phyloP scores from a whole-genome alignment of 805 yeast species.

The Jamesozyma hellenica region DNA sequence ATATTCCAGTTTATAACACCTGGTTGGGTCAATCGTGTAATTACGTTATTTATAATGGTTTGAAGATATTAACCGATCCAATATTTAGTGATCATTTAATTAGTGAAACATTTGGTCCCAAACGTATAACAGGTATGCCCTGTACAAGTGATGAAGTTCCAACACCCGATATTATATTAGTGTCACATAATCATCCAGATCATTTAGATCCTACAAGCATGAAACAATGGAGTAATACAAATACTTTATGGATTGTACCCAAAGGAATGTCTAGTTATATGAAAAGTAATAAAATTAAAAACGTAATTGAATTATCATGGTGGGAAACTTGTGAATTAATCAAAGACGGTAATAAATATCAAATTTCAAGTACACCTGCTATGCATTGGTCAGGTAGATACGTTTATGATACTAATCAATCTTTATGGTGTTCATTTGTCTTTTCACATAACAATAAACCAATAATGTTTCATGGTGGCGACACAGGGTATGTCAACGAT shows the following conservation, averaged over 20 bases:
- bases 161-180: slow-evolving; percentile 59
- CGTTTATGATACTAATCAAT: slow-evolving; percentile 65
- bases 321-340: slow-evolving; percentile 59
- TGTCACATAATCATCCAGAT: slow-evolving; percentile 93
- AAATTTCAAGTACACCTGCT: slow-evolving; percentile 82
- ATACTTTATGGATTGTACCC: slow-evolving; percentile 78
- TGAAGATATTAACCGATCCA: slow-evolving; percentile 83
- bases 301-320: slow-evolving; percentile 78
- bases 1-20: slow-evolving; percentile 36
- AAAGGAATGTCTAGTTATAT: slow-evolving; percentile 58
- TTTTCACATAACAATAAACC: slow-evolving; percentile 59
- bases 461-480: slow-evolving; percentile 84
- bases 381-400: slow-evolving; percentile 95
- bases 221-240: slow-evolving; percentile 23
- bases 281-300: slow-evolving; percentile 46
- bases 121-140: slow-evolving; percentile 73
- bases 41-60: slow-evolving; percentile 54
- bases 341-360: slow-evolving; percentile 43
- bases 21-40: slow-evolving; percentile 95
- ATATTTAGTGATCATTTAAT: slow-evolving; percentile 59
- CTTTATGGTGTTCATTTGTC: slow-evolving; percentile 85
- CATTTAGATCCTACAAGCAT: slow-evolving; percentile 67
- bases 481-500: slow-evolving; percentile 78
- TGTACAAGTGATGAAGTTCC: slow-evolving; percentile 54
- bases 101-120: slow-evolving; percentile 62